Percentiles rank a stretch among this genome's conserved stretches.
Evolutionary conservation across 495 filamentous ascomycete genomes (phyloP).

Genomic region (Recurvomyces mirabilis): DNA sequence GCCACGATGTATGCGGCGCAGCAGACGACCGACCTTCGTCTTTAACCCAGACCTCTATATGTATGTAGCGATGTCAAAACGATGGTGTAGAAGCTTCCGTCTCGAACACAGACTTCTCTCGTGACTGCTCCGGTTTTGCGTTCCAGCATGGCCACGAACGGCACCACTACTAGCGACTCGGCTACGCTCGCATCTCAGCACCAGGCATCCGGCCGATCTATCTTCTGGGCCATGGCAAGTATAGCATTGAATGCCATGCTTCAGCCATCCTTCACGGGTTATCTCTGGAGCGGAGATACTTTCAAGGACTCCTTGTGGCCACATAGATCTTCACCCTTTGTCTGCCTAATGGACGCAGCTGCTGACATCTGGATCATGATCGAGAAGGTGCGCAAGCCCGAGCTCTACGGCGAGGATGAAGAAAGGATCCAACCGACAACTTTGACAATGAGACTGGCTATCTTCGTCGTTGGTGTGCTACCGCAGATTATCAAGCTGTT

Average conservation of each 20-base stretch:
- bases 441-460: neutral
- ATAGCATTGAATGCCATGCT: neutral
- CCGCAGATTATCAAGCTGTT: neutral
- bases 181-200: neutral
- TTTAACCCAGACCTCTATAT: too few relatives aligned
- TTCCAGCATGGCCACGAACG: neutral
- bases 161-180: neutral
- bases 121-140: too few relatives aligned
- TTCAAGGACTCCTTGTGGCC: neutral
- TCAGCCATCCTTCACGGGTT: neutral
- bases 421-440: neutral
- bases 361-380: neutral
- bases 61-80: too few relatives aligned
- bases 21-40: too few relatives aligned
- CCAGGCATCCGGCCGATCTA: neutral
- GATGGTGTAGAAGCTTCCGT: too few relatives aligned
- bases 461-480: neutral
- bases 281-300: neutral
- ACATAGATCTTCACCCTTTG: neutral
- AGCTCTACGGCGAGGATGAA: neutral
- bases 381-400: neutral
- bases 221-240: neutral
- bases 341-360: neutral
- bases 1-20: too few relatives aligned
- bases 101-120: too few relatives aligned